These are phyloP conservation scores for Xylaria sp. DNA, from an alignment of 2,329 filamentous ascomycete species.

Conservation along the genomic window DNA sequence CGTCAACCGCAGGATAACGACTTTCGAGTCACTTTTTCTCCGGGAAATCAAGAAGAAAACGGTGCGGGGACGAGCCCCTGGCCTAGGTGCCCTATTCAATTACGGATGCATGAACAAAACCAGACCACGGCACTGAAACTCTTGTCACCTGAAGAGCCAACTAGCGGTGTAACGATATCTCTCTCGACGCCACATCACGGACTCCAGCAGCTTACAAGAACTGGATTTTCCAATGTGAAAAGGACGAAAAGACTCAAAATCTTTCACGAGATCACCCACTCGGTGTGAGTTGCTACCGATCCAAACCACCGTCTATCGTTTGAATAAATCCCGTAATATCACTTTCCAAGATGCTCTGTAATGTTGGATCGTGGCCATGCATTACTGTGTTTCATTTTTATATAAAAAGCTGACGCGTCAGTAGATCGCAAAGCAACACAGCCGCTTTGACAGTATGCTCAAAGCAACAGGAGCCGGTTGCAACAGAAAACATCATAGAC, in stretches of 20 bases:
- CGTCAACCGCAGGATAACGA: neutral
- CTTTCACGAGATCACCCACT: neutral
- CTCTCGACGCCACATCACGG: neutral
- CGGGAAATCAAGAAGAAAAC: neutral
- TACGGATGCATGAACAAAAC: neutral
- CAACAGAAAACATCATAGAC: neutral
- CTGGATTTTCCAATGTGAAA: neutral
- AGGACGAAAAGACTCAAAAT: neutral
- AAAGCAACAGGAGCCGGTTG: neutral
- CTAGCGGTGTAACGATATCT: neutral
- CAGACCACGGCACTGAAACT: neutral
- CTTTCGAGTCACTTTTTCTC: neutral
- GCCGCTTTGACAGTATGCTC: neutral
- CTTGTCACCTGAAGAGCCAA: no score
- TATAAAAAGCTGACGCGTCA: neutral
- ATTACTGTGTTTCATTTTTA: neutral
- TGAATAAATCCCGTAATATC: neutral
- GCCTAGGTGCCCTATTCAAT: neutral
- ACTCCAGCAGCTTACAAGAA: neutral
- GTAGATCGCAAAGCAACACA: neutral
- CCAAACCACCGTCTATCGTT: neutral
- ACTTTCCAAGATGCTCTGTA: neutral
- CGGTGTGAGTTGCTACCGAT: neutral
- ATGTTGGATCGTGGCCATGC: neutral
- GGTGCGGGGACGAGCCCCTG: neutral